Conservation (phyloP, 352 stramenopile genomes). For the Phytophthora quininea region DNA sequence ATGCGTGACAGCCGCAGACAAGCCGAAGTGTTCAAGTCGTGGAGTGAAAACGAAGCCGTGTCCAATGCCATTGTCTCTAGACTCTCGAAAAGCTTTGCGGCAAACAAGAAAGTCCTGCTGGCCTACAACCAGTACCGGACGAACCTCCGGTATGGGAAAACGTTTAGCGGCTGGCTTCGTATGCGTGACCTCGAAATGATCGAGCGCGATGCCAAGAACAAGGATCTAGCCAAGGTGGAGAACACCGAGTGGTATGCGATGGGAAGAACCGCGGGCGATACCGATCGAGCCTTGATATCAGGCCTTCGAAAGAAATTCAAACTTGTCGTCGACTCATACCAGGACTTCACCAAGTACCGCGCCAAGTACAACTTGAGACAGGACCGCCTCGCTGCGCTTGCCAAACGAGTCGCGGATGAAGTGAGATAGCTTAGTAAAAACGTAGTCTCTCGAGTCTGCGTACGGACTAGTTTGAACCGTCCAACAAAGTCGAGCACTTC, state of each 20-base stretch:
- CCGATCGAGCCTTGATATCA: neutral
- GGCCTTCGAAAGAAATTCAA: neutral
- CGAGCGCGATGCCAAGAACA: neutral
- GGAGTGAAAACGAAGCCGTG: neutral
- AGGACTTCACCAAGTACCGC: neutral
- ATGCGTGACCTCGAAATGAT: neutral
- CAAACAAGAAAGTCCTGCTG: neutral
- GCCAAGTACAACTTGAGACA: neutral
- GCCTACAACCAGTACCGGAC: neutral
- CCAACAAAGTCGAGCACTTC: neutral
- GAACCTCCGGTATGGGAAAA: neutral
- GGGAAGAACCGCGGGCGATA: neutral
- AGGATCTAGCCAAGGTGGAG: neutral
- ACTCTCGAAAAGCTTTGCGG: neutral
- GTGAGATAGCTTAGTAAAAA: too few species aligned
- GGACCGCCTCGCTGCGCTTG: neutral
- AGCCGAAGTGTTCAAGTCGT: neutral
- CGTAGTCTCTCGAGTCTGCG: too few species aligned
- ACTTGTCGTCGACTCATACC: neutral
- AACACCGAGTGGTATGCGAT: neutral
- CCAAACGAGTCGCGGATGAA: neutral
- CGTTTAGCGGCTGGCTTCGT: neutral
- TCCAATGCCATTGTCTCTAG: neutral
- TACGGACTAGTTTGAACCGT: too few species aligned
- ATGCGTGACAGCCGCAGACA: neutral